Percentiles rank a stretch among this genome's conserved stretches.
Evolutionary conservation across 768 basidiomycete species (phyloP).

Genomic region (Xerocomellus amylosporus): DNA sequence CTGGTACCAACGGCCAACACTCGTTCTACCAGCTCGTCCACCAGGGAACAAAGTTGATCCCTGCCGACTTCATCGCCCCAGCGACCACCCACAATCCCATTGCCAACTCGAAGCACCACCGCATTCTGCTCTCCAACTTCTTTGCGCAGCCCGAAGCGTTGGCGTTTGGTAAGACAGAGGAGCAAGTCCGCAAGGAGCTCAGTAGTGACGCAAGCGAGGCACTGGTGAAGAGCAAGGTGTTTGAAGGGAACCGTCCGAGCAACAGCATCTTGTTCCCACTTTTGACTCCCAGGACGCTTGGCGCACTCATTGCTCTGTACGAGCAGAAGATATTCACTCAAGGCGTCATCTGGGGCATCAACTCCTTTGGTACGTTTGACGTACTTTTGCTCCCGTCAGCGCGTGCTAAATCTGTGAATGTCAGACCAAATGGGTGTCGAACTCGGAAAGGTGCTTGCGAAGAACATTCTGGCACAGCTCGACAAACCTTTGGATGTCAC

Average conservation of each 20-base stretch:
- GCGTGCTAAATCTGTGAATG: background rate
- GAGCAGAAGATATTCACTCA: slow-evolving; percentile 99
- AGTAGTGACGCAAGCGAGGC: slow-evolving; percentile 73
- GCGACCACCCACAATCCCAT: slow-evolving; percentile 90
- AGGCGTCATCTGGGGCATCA: slow-evolving; percentile 97
- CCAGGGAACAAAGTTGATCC: slow-evolving; percentile 91
- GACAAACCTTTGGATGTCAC: slow-evolving; percentile 72
- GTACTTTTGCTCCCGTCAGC: background rate
- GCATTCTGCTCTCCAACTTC: slow-evolving; percentile 96
- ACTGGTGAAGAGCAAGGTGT: slow-evolving; percentile 94
- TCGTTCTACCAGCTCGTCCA: slow-evolving; percentile 99
- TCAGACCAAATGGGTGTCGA: slow-evolving; percentile 99
- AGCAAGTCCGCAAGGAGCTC: slow-evolving; percentile 70
- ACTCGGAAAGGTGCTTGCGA: slow-evolving; percentile 95
- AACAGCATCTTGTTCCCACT: slow-evolving; percentile 95
- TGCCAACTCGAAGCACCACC: slow-evolving; percentile 84
- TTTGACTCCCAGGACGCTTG: slow-evolving; percentile 86
- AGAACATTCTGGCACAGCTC: slow-evolving; percentile 90
- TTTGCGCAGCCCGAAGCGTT: slow-evolving; percentile 98
- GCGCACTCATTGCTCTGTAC: slow-evolving; percentile 84
- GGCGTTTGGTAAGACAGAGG: slow-evolving; percentile 96
- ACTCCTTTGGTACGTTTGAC: slow-evolving; percentile 79
- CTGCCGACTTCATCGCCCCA: slow-evolving; percentile 90
- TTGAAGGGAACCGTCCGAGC: slow-evolving; percentile 95
- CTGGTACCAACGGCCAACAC: slow-evolving; percentile 98